phyloP scores from a whole-genome alignment of 257 asterid genomes.

The Datura wrightii region DNA sequence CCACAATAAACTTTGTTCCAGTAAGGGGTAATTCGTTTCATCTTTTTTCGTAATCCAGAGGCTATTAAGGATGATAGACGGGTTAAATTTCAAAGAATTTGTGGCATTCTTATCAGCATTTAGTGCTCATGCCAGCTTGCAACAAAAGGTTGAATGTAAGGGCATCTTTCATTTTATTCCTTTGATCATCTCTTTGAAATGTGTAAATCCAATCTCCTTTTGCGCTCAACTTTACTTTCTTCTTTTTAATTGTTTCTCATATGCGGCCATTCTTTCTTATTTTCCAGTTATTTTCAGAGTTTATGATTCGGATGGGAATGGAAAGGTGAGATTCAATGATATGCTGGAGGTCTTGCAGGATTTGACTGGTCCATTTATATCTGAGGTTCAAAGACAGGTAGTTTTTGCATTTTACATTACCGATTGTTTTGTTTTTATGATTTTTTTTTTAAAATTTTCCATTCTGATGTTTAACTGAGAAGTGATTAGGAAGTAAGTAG shows the following conservation, averaged over 20 bases:
- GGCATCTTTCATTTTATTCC: neutral
- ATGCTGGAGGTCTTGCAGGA: slow-evolving; percentile 69
- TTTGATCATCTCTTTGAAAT: slow-evolving; percentile 20
- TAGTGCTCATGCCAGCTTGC: slow-evolving; percentile 70
- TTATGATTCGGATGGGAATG: slow-evolving; percentile 70
- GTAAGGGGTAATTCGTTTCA: neutral
- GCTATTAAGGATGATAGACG: slow-evolving; percentile 86
- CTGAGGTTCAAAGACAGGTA: slow-evolving; percentile 12
- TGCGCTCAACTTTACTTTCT: neutral
- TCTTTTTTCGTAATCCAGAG: slow-evolving; percentile 50
- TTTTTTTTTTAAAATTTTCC: neutral
- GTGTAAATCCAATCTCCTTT: neutral
- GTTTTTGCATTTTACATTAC: neutral
- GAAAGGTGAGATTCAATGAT: slow-evolving; percentile 72
- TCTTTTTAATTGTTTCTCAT: slow-evolving; percentile 25
- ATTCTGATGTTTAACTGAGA: neutral
- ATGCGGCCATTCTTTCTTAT: slow-evolving; percentile 11
- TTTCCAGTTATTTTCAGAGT: slow-evolving; percentile 67
- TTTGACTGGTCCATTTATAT: slow-evolving; percentile 54
- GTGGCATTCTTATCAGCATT: slow-evolving; percentile 86
- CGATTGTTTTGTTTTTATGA: neutral
- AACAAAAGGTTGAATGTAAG: slow-evolving; percentile 80
- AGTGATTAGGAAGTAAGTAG: neutral
- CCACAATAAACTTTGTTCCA: neutral
- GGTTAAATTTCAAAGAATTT: slow-evolving; percentile 89